Evolutionary conservation across 2,329 filamentous ascomycete genomes (phyloP), one percentile per base, ranked within the genome.

Genomic region (Rasamsonia emersonii): DNA sequence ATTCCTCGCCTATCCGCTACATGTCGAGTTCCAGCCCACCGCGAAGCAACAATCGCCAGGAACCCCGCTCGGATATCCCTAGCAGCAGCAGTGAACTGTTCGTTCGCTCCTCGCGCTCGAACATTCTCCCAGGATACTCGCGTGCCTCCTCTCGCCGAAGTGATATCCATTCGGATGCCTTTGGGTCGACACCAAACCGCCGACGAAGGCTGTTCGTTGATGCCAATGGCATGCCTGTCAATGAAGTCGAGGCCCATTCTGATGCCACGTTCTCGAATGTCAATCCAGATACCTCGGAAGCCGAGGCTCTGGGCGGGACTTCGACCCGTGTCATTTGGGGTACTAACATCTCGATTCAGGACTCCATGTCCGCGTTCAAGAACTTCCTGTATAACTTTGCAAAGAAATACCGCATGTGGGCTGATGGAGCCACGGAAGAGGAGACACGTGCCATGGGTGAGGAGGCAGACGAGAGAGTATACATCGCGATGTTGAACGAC

Each of bases 331-430:
- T 93, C 36, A 89, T 98, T 42, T 98, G 91, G 91, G 91, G 91
- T 57, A 98, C 91, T 25, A 96, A 93, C 23, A 84, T 98, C 30
- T 94, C 89, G 4, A 82, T 98, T 32, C 77, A 85, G 38, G 88
- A 96, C 55, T 86, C 86, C 0, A 83, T 93, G 58, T 75, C 78
- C 31, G 71, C 79, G 0, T 93, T 95, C 68, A 89, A 91, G 52
- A 86, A 91, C 42, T 98, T 98, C 51, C 67, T 98, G 17, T 77
- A 79, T 53, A 93, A 93, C 55, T 98, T 91, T 49, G 85, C 86
- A 38, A 79, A 77, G 45, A 95, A 95, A 60, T 96, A 98, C 53
- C 84, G 91, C 41, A 76, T 96, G 74, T 91, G 89, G 64, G 75
- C 77, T 14, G 85, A 94, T 46, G 88, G 86, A n/a, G 73, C 82